phyloP scores from a whole-genome alignment of 495 filamentous ascomycete genomes.

The Lasiosphaeria ovina region DNA sequence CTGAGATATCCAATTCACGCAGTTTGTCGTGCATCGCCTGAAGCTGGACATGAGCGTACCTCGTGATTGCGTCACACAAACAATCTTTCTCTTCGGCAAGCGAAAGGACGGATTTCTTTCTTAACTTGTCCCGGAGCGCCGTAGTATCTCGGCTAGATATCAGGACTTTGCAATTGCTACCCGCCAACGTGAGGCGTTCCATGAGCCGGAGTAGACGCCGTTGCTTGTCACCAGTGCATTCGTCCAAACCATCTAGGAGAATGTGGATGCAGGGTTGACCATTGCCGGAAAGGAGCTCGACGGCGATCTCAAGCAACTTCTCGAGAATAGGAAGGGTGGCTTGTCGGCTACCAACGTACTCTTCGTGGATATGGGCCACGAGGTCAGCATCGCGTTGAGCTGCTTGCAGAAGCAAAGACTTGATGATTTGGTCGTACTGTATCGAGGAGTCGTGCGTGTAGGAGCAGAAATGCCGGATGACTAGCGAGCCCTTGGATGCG shows the following conservation, averaged over 20 bases:
- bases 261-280: conserved; percentile 17
- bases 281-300: conserved; percentile 8
- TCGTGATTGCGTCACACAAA: conserved; percentile 21
- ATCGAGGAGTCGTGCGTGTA: conserved; percentile 30
- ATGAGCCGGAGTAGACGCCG: conserved; percentile 20
- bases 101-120: conserved; percentile 22
- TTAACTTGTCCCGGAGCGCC: conserved; percentile 8
- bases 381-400: conserved; percentile 25
- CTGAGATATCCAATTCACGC: conserved; percentile 17
- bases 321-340: conserved; percentile 20
- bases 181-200: conserved; percentile 15
- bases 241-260: conserved; percentile 33
- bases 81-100: conserved; percentile 29
- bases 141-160: conserved; percentile 22
- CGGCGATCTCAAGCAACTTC: conserved; percentile 19
- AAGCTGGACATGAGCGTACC: conserved; percentile 23
- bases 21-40: conserved; percentile 14
- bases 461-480: conserved; percentile 31
- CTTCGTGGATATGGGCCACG: conserved; percentile 25
- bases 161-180: conserved; percentile 25
- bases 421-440: conserved; percentile 28
- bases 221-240: conserved; percentile 29
- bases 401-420: conserved; percentile 31
- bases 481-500: conserved; percentile 5
- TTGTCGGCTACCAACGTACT: conserved; percentile 21